Conservation (phyloP, 1,139 yeast species). For the Candida freyschussii region DNA sequence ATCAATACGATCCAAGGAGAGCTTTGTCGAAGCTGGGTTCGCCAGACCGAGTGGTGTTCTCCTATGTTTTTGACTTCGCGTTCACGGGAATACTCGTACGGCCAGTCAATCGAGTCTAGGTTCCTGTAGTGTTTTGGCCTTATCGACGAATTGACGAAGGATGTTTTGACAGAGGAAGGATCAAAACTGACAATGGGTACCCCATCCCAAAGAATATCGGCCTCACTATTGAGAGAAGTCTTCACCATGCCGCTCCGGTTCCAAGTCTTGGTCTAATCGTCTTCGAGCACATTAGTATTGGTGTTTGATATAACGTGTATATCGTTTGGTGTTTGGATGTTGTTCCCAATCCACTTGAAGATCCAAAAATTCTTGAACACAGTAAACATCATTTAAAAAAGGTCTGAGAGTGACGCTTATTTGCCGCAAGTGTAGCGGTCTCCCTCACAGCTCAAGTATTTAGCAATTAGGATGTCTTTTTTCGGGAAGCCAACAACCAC, state of each 20-base stretch:
- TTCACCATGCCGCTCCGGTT: too few species aligned
- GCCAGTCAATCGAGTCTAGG: constrained; percentile 38
- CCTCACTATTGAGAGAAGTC: too few species aligned
- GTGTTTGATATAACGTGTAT: too few species aligned
- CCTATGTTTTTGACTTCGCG: constrained; percentile 13
- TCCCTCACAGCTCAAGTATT: too few species aligned
- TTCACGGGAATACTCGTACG: constrained; percentile 33
- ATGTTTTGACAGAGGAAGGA: constrained; percentile 3
- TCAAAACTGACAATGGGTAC: constrained; percentile 25
- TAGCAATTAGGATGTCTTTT: constrained; percentile 16
- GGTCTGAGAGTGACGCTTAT: too few species aligned
- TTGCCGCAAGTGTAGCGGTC: too few species aligned
- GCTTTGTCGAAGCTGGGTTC: constrained; percentile 9
- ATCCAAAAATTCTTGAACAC: too few species aligned
- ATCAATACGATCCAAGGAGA: constrained; percentile 60
- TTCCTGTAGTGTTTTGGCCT: constrained; percentile 28
- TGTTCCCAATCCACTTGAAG: too few species aligned
- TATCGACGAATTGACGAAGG: constrained; percentile 2
- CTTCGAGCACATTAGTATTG: too few species aligned
- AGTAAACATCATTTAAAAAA: too few species aligned
- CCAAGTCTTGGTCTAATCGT: too few species aligned
- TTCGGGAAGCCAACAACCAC: constrained; percentile 17
- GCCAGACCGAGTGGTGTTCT: constrained; percentile 20
- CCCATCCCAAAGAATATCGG: constrained; percentile 15
- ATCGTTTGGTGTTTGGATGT: too few species aligned